These are phyloP conservation scores for Fusarium citri DNA, from an alignment of 2,329 filamentous ascomycete genomes.

Conservation along the genomic window DNA sequence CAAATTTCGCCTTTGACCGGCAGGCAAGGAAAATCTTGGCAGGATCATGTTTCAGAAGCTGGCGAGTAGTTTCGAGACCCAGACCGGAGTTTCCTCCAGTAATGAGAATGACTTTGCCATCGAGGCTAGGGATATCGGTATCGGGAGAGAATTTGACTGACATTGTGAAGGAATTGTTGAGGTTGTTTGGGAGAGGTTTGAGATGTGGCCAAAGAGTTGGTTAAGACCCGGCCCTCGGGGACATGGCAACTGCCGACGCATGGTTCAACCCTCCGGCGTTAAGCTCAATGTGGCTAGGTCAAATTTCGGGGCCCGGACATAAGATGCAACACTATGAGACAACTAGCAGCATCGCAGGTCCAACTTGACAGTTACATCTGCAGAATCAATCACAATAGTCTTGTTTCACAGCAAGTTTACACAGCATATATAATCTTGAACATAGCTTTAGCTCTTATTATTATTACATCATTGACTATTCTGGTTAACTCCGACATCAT, in stretches of 20 bases:
- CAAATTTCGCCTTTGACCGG: conserved; percentile 12
- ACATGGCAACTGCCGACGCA: neutral
- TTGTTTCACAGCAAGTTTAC: neutral
- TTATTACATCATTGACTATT: neutral
- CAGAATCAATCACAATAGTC: too few species aligned
- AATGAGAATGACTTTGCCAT: conserved; percentile 8
- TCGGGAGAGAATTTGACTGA: neutral
- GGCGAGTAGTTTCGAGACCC: neutral
- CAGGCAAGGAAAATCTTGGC: conserved; percentile 2
- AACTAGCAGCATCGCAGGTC: neutral
- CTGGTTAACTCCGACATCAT: neutral
- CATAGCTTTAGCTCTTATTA: neutral
- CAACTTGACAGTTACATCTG: neutral
- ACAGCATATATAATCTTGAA: neutral
- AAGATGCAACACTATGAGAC: neutral
- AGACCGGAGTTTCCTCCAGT: conserved; percentile 10
- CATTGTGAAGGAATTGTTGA: neutral
- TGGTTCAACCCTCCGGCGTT: neutral
- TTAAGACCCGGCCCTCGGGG: neutral
- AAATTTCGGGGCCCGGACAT: neutral
- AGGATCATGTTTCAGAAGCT: conserved; percentile 6
- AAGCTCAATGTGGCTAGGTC: neutral
- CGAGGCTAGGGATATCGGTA: conserved; percentile 1
- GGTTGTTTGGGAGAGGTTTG: neutral
- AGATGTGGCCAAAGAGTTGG: neutral